Percentiles rank a stretch among this genome's conserved stretches.
phyloP scores from a whole-genome alignment of 108 stramenopile species.

The Asterionellopsis glacialis region DNA sequence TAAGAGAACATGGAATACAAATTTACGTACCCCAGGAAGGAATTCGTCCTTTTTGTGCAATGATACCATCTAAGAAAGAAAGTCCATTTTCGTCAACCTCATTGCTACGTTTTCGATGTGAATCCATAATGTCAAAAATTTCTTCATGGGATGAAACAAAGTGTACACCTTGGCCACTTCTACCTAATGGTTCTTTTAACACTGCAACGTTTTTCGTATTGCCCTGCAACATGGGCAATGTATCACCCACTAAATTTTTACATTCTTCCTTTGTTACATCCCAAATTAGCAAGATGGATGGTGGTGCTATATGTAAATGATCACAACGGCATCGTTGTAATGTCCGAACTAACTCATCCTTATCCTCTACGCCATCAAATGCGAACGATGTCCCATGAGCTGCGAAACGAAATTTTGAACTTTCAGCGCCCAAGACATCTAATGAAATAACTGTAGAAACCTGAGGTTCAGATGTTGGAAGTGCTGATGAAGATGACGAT shows the following conservation, averaged over 20 bases:
- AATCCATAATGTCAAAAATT: conserved; percentile 39
- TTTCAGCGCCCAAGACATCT: conserved; percentile 9
- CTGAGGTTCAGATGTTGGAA: neutral
- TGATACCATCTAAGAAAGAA: conserved; percentile 32
- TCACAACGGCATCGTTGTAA: conserved; percentile 48
- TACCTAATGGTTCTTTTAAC: conserved; percentile 58
- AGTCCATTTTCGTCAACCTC: conserved; percentile 11
- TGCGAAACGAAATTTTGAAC: conserved; percentile 12
- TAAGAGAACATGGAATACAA: no score
- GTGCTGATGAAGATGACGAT: no score
- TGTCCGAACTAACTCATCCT: conserved; percentile 53
- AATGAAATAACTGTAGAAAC: conserved; percentile 3
- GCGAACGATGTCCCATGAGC: conserved; percentile 41
- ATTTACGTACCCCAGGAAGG: conserved; percentile 51
- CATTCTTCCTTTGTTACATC: conserved; percentile 47
- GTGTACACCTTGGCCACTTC: conserved; percentile 40
- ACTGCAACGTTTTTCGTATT: conserved; percentile 26
- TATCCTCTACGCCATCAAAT: conserved; percentile 52
- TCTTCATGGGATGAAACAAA: conserved; percentile 44
- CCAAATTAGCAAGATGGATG: conserved; percentile 45
- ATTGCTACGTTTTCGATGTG: conserved; percentile 23
- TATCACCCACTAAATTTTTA: conserved; percentile 32
- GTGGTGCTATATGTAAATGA: conserved; percentile 37
- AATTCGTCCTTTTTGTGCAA: conserved; percentile 44
- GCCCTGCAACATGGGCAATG: conserved; percentile 25